phyloP scores from a whole-genome alignment of 768 basidiomycete genomes.

The Hypholoma sublateritium region DNA sequence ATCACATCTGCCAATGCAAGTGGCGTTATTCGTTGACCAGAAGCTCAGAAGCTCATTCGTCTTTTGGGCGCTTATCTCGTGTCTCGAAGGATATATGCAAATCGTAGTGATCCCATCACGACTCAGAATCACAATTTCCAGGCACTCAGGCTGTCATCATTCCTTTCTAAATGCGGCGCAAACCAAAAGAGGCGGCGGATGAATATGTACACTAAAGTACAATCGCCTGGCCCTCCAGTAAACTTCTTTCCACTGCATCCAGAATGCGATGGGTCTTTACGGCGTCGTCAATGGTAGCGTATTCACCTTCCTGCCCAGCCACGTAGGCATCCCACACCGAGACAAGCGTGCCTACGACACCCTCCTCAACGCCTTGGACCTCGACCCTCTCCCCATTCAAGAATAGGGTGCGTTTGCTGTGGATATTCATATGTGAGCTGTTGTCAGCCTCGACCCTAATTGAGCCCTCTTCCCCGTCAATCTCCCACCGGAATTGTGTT shows the following conservation, averaged over 20 bases:
- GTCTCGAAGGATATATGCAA: no score
- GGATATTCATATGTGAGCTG: not conserved
- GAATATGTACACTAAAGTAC: not conserved
- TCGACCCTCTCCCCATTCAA: not conserved
- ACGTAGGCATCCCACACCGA: not conserved
- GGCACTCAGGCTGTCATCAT: no score
- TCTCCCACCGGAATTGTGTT: conserved; percentile 29
- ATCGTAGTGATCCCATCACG: no score
- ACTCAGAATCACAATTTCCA: no score
- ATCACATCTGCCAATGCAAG: no score
- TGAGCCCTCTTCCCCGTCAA: conserved; percentile 33
- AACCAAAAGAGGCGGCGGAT: no score
- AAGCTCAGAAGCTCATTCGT: no score
- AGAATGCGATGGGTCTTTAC: conserved; percentile 14
- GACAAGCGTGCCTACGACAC: not conserved
- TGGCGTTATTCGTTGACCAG: no score
- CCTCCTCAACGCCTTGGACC: not conserved
- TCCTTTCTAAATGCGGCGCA: no score
- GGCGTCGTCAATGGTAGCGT: conserved; percentile 21
- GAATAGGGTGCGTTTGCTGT: not conserved
- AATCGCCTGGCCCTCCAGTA: not conserved
- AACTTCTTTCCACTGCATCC: conserved; percentile 18
- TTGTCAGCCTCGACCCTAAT: conserved; percentile 7
- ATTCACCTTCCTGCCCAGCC: not conserved
- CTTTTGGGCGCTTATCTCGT: no score